These are phyloP conservation scores for Metarhizium robertsii DNA, from an alignment of 2,329 filamentous ascomycete species.

Conservation along the genomic window DNA sequence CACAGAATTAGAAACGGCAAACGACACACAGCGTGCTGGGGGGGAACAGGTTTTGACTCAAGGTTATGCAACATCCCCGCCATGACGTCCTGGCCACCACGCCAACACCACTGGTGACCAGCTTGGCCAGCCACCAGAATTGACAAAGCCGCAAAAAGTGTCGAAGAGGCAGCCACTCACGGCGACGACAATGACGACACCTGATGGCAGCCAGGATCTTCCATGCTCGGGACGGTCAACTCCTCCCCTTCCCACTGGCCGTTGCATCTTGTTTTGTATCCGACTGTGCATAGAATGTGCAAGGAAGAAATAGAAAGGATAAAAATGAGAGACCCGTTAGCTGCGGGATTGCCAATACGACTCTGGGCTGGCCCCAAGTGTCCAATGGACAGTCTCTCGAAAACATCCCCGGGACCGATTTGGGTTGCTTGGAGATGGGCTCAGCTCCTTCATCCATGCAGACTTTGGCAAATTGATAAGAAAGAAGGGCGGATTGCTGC, in stretches of 20 bases:
- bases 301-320: not conserved
- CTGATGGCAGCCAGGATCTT: not conserved
- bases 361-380: not conserved
- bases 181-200: not conserved
- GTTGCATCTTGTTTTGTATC: not conserved
- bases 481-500: too few species aligned
- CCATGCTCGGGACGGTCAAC: not conserved
- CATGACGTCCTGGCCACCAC: not conserved
- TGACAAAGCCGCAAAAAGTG: not conserved
- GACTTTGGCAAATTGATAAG: too few species aligned
- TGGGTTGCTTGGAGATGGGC: too few species aligned
- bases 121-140: not conserved
- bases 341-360: not conserved
- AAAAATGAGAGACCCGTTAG: not conserved
- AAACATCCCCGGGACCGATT: not conserved
- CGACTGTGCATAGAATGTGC: not conserved
- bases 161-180: not conserved
- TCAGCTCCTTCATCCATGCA: too few species aligned
- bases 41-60: not conserved
- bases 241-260: too few species aligned
- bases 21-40: not conserved
- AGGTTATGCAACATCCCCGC: not conserved
- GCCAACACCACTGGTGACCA: not conserved
- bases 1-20: not conserved
- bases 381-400: too few species aligned